Evolutionary conservation across 495 filamentous ascomycete species (phyloP).

Genomic region (Pseudevernia furfuracea): DNA sequence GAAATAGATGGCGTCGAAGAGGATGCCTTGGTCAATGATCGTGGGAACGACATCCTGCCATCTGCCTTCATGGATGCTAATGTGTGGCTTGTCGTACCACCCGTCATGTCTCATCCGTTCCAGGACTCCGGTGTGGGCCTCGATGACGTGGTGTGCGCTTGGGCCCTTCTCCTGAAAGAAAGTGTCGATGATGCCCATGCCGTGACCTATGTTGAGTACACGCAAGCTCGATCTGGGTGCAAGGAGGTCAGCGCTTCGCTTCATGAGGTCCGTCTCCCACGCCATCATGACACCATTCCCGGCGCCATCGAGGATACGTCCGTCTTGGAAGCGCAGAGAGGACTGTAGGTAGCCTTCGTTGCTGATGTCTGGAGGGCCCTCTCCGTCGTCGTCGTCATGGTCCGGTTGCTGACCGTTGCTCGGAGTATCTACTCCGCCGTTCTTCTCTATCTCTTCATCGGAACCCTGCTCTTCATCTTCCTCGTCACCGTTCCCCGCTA

Average conservation of each 20-base stretch:
- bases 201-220: slow-evolving; percentile 87
- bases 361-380: slow-evolving; percentile 35
- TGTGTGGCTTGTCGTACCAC: slow-evolving; percentile 57
- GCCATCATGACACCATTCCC: slow-evolving; percentile 95
- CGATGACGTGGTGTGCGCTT: slow-evolving; percentile 72
- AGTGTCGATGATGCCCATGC: slow-evolving; percentile 92
- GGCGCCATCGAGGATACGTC: slow-evolving; percentile 69
- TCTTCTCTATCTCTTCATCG: slow-evolving; percentile 23
- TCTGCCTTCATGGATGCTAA: slow-evolving; percentile 60
- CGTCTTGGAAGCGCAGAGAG: slow-evolving; percentile 61
- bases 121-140: slow-evolving; percentile 81
- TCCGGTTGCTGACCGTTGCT: slow-evolving; percentile 20
- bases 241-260: slow-evolving; percentile 58
- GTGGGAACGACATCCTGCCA: slow-evolving; percentile 79
- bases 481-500: slow-evolving; percentile 56
- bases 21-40: slow-evolving; percentile 58
- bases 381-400: slow-evolving; percentile 8
- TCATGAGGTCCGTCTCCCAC: slow-evolving; percentile 92
- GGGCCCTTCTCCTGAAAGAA: slow-evolving; percentile 67
- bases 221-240: slow-evolving; percentile 52
- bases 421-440: slow-evolving; percentile 28
- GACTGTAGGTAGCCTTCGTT: slow-evolving; percentile 72
- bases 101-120: slow-evolving; percentile 53
- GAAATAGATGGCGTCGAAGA: slow-evolving; percentile 92
- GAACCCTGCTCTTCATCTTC: slow-evolving; percentile 34